Evolutionary conservation across 2,329 filamentous ascomycete genomes (phyloP).

Genomic region (Colletotrichum sansevieriae): DNA sequence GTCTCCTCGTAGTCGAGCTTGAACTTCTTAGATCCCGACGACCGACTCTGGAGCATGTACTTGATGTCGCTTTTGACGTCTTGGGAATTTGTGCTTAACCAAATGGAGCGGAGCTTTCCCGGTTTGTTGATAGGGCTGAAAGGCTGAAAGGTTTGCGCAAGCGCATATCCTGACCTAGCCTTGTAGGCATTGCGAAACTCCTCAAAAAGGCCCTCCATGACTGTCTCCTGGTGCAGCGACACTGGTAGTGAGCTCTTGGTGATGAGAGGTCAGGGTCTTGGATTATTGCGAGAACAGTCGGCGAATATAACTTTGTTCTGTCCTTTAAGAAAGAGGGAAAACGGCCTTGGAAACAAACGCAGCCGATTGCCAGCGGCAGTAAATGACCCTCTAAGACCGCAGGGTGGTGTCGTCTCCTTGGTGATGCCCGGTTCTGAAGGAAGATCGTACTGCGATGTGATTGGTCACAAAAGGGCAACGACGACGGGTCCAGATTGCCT

Average conservation of each 20-base stretch:
- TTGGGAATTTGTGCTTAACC: slow-evolving; percentile 76
- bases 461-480: slow-evolving; percentile 12
- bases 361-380: neutral
- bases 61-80: slow-evolving; percentile 78
- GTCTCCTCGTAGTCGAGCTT: slow-evolving; percentile 76
- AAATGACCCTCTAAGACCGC: slow-evolving; percentile 1
- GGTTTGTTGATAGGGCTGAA: slow-evolving; percentile 72
- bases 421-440: slow-evolving; percentile 16
- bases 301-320: neutral
- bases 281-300: neutral
- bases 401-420: slow-evolving; percentile 19
- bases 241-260: slow-evolving; percentile 1
- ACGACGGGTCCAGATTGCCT: neutral
- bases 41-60: slow-evolving; percentile 72
- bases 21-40: slow-evolving; percentile 58
- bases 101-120: slow-evolving; percentile 76
- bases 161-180: slow-evolving; percentile 74
- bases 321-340: neutral
- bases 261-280: slow-evolving; percentile 12
- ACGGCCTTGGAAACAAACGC: neutral
- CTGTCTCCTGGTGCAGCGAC: slow-evolving; percentile 36
- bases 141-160: slow-evolving; percentile 83
- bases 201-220: slow-evolving; percentile 80
- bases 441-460: slow-evolving; percentile 18
- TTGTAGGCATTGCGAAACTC: slow-evolving; percentile 80